A percentile compares a stretch with the other conserved stretches of the same genome.
These are phyloP conservation scores for Vigna reflexopilosa DNA, from an alignment of 306 rosid species.

Conservation along the genomic window DNA sequence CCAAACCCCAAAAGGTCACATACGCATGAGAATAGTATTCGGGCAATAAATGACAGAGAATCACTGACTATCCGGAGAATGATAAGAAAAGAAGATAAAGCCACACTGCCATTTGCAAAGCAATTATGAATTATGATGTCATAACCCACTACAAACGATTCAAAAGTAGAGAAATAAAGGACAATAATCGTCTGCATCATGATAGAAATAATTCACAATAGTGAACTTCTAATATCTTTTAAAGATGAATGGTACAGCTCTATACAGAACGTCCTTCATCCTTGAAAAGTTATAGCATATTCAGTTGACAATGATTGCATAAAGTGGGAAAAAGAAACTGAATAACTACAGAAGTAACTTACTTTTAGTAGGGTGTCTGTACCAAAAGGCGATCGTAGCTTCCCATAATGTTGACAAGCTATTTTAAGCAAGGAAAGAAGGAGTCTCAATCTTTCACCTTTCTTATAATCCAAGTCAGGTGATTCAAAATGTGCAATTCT, in stretches of 20 bases:
- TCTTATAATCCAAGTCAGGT: constrained; percentile 69
- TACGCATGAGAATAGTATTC: constrained; percentile 24
- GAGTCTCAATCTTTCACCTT: constrained; percentile 75
- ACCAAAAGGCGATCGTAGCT: constrained; percentile 92
- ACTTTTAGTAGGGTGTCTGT: constrained; percentile 69
- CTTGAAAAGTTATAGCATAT: not conserved
- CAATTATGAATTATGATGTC: constrained; percentile 1
- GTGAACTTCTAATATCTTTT: constrained; percentile 10
- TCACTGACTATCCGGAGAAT: not conserved
- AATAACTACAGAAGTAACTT: constrained; percentile 43
- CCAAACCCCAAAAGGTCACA: constrained; percentile 30
- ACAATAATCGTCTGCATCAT: constrained; percentile 9
- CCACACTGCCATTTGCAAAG: constrained; percentile 7
- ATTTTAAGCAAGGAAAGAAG: constrained; percentile 92
- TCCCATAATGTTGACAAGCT: constrained; percentile 91
- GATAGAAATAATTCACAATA: not conserved
- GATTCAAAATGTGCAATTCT: constrained; percentile 70
- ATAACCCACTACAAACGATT: constrained; percentile 21
- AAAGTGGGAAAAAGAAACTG: not conserved
- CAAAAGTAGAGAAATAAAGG: constrained; percentile 13
- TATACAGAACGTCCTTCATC: not conserved
- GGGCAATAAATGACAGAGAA: constrained; percentile 1
- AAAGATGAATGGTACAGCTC: constrained; percentile 4
- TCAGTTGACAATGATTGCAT: not conserved
- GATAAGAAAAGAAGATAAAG: constrained; percentile 22